Base-by-base conservation (phyloP, 1,284 basidiomycete species). In the Athelia sp. region DNA sequence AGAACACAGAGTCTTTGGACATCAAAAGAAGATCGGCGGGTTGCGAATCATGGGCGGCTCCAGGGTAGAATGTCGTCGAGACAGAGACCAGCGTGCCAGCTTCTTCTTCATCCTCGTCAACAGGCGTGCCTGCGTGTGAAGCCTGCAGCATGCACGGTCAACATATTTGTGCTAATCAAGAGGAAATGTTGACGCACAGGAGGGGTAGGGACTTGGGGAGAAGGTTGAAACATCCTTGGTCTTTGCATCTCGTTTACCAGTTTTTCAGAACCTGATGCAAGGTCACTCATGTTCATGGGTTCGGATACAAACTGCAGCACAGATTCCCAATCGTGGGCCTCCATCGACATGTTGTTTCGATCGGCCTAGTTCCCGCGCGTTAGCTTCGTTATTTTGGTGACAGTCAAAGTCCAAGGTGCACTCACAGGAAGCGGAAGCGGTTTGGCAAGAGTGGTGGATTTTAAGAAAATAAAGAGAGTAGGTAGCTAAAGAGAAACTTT, bases 1-100 rank as follows among this genome's bases (percentile, higher is more conserved):
- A 90, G 65, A 88, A 89, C 35, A 90, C 87, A 6, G 76, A 75
- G 59, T 90, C 87, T 17, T 80, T 75, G 2, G 87, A 81, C 51
- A 88, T 67, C 46, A 90, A 65, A 54, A 84, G 73, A 47, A 81
- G 58, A 61, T 90, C 83, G 2, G 84, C 78, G 1, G 74, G 70
- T 14, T 73, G 61, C 0, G 75, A 56, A 32, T 78, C 71, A 52
- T 77, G 76, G 45, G 80, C 77, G 8, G 85, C 80, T 26, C 75
- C 79, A 2, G 87, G 85, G 60, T 76, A 84, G 67, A 90, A 90
- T 0, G 85, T 85, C 18, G 87, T 90, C 14, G 87, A 89, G 36
- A 90, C 80, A 1, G 86, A 88, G 52, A 90, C 81, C 48, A 85
- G 65, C 4, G 70, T 61, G 47, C 65, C 67, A 29, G 66, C 70